A percentile compares a stretch with the other conserved stretches of the same genome.
phyloP scores from a whole-genome alignment of 805 yeast genomes.

The Metahyphopichia silvanorum region DNA sequence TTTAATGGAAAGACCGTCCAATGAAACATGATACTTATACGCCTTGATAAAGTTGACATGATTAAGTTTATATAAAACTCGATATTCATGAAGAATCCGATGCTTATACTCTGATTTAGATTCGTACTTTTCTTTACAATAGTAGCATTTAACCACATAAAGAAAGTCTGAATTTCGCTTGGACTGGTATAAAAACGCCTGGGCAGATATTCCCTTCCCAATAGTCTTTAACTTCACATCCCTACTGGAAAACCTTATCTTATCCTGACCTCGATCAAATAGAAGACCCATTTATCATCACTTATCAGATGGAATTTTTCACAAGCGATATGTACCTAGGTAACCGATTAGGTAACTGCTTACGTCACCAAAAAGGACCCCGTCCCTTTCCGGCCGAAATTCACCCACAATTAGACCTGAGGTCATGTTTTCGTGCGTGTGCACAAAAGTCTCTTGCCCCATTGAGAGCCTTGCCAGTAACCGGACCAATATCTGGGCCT shows the following conservation, averaged over 20 bases:
- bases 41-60: conserved; percentile 35
- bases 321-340: too few species aligned
- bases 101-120: conserved; percentile 33
- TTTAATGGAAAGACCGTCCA: conserved; percentile 16
- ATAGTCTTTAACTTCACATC: conserved; percentile 13
- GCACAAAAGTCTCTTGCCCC: too few species aligned
- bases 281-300: conserved; percentile 2
- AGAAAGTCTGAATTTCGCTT: neutral
- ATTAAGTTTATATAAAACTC: conserved; percentile 19
- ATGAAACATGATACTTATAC: conserved; percentile 23
- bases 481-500: neutral
- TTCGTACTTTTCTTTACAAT: conserved; percentile 37
- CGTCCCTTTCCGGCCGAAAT: too few species aligned
- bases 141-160: conserved; percentile 48
- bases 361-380: too few species aligned
- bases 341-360: too few species aligned
- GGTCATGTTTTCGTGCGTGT: too few species aligned
- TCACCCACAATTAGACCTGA: too few species aligned
- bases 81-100: conserved; percentile 37
- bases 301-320: too few species aligned
- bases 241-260: conserved; percentile 5
- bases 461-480: neutral
- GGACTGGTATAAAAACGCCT: conserved; percentile 23
- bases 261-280: conserved; percentile 1
- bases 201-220: conserved; percentile 32